Evolutionary conservation across 352 stramenopile species (phyloP).

Genomic region (Phytophthora pseudosyringae): DNA sequence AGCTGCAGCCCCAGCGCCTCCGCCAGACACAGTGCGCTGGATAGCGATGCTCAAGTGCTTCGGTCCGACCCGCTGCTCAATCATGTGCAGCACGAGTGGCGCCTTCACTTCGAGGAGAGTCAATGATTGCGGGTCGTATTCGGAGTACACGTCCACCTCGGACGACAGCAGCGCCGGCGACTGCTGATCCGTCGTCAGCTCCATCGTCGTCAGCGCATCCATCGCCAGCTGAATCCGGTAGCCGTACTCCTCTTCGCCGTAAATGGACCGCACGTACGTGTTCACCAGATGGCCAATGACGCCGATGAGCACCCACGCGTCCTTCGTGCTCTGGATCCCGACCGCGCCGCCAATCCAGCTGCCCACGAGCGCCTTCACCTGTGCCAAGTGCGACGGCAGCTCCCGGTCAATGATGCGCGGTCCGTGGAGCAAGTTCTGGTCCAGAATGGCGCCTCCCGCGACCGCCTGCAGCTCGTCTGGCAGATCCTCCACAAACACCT

Average conservation of each 20-base stretch:
- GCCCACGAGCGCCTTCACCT: constrained; percentile 79
- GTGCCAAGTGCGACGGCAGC: constrained; percentile 78
- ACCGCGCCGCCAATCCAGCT: constrained; percentile 85
- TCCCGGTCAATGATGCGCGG: constrained; percentile 83
- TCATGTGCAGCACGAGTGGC: constrained; percentile 87
- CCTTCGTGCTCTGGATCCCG: constrained; percentile 85
- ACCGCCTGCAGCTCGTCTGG: constrained; percentile 77
- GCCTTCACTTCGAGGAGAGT: constrained; percentile 85
- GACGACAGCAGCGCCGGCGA: constrained; percentile 71
- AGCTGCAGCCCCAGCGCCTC: constrained; percentile 23
- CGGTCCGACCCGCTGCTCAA: constrained; percentile 79
- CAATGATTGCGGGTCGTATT: constrained; percentile 77
- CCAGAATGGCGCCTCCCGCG: constrained; percentile 69
- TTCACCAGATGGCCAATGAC: constrained; percentile 85
- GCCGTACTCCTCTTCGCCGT: constrained; percentile 85
- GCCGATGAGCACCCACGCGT: constrained; percentile 85
- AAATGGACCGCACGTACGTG: constrained; percentile 79
- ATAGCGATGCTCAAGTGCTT: constrained; percentile 82
- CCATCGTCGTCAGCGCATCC: constrained; percentile 87
- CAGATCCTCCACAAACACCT: constrained; percentile 88
- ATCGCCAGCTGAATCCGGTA: constrained; percentile 88
- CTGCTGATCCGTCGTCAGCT: constrained; percentile 70
- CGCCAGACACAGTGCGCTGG: constrained; percentile 75
- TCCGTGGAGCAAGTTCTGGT: constrained; percentile 83
- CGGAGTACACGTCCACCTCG: constrained; percentile 85